These are phyloP conservation scores for Malassezia slooffiae DNA, from an alignment of 1,284 basidiomycete species.

Conservation along the genomic window DNA sequence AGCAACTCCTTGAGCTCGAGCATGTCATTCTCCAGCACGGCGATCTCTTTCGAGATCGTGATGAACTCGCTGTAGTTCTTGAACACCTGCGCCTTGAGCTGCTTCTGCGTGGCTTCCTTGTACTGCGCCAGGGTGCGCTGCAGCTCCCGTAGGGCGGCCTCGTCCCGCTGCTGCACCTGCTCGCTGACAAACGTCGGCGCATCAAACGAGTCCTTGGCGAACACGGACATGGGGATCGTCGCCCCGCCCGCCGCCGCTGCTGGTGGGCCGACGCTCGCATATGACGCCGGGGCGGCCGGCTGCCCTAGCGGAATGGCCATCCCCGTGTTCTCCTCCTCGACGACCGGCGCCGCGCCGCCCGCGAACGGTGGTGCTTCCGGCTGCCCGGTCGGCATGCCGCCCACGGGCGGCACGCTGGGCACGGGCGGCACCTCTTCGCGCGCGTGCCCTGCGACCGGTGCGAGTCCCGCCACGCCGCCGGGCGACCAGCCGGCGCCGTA, in stretches of 20 bases:
- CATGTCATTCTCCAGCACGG: constrained; percentile 92
- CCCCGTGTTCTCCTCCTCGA: no score
- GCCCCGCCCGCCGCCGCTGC: no score
- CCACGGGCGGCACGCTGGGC: background rate
- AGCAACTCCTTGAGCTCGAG: constrained; percentile 87
- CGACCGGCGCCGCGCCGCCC: no score
- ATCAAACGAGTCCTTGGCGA: constrained; percentile 28
- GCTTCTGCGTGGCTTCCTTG: constrained; percentile 30
- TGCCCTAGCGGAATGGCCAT: no score
- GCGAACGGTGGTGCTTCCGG: no score
- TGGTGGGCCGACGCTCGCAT: no score
- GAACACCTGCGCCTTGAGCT: constrained; percentile 36
- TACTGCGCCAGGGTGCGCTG: constrained; percentile 19
- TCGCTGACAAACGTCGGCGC: constrained; percentile 32
- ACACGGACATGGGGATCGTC: no score
- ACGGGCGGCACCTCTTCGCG: constrained; percentile 8
- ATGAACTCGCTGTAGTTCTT: constrained; percentile 81
- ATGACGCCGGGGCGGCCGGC: no score
- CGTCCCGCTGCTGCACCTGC: constrained; percentile 30
- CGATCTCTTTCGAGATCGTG: constrained; percentile 89
- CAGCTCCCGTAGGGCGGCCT: constrained; percentile 27
- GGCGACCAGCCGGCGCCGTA: constrained; percentile 28
- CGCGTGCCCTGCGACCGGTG: constrained; percentile 13
- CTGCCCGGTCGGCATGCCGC: background rate
- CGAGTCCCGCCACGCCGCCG: constrained; percentile 1